Conservation (phyloP, 2,329 filamentous ascomycete species). For the Colletotrichum somersetense region DNA sequence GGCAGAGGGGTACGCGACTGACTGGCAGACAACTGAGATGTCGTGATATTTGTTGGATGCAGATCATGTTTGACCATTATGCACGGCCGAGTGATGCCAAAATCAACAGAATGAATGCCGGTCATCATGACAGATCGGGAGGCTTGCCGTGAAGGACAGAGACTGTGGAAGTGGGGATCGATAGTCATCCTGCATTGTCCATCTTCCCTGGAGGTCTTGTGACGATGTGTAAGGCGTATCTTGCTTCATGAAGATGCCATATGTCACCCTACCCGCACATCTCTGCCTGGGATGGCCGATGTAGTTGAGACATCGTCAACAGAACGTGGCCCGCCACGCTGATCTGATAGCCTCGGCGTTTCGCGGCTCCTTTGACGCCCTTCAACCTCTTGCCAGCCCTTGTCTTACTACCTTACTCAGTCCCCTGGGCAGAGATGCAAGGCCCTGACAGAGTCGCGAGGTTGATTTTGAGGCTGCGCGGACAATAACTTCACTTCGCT, state of each 20-base stretch:
- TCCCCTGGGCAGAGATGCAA: neutral
- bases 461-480: neutral
- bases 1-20: neutral
- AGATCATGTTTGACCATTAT: conserved; percentile 31
- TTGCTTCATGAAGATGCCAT: conserved; percentile 26
- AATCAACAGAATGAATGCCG: conserved; percentile 4
- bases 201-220: neutral
- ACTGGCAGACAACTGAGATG: conserved; percentile 3
- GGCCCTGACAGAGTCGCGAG: conserved; percentile 23
- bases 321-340: conserved; percentile 21
- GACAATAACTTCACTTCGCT: conserved; percentile 9
- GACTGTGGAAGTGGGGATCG: conserved; percentile 19
- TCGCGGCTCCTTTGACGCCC: conserved; percentile 5
- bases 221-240: conserved; percentile 18
- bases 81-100: neutral
- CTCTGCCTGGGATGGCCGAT: conserved; percentile 6
- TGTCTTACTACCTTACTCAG: conserved; percentile 32
- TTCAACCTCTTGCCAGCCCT: conserved; percentile 1
- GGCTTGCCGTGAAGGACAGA: conserved; percentile 9
- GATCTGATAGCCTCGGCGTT: neutral
- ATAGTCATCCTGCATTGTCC: conserved; percentile 9
- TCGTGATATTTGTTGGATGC: conserved; percentile 7
- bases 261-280: neutral
- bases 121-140: conserved; percentile 9
- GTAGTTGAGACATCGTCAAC: conserved; percentile 30